Evolutionary conservation across 306 rosid species (phyloP).

Genomic region (Gleditsia sinensis): DNA sequence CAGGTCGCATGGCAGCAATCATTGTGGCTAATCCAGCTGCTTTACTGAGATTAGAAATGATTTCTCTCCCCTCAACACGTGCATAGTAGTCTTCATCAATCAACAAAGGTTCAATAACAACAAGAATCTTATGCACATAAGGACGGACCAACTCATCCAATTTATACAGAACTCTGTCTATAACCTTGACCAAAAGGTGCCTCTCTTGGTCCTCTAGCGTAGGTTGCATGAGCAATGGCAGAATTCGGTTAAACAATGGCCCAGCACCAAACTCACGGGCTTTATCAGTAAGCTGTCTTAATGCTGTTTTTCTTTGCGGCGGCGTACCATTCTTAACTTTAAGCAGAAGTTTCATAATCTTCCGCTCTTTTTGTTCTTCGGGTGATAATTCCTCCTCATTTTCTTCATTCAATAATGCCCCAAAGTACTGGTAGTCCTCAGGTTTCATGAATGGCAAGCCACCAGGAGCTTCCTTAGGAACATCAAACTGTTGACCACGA

Average conservation of each 20-base stretch:
- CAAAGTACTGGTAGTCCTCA: constrained; percentile 78
- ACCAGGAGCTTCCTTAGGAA: constrained; percentile 69
- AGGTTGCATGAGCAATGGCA: constrained; percentile 82
- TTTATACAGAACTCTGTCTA: constrained; percentile 90
- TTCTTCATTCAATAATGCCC: constrained; percentile 70
- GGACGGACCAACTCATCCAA: constrained; percentile 96
- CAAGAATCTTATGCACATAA: constrained; percentile 94
- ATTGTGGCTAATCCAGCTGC: constrained; percentile 98
- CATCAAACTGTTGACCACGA: constrained; percentile 82
- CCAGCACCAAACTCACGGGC: constrained; percentile 85
- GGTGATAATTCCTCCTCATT: constrained; percentile 73
- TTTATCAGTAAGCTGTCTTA: constrained; percentile 77
- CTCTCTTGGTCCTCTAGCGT: constrained; percentile 83
- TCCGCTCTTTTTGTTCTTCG: constrained; percentile 77
- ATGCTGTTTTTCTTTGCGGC: constrained; percentile 74
- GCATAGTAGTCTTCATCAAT: constrained; percentile 98
- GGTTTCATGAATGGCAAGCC: constrained; percentile 84
- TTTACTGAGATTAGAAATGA: constrained; percentile 93
- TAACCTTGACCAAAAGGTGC: constrained; percentile 79
- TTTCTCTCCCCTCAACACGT: constrained; percentile 94
- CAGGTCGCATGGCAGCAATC: constrained; percentile 99
- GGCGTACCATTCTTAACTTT: constrained; percentile 82
- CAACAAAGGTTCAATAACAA: constrained; percentile 91
- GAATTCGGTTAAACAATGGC: constrained; percentile 71
- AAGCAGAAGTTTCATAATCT: constrained; percentile 80